These are phyloP conservation scores for Coffea canephora DNA, from an alignment of 257 asterid genomes.

Conservation along the genomic window DNA sequence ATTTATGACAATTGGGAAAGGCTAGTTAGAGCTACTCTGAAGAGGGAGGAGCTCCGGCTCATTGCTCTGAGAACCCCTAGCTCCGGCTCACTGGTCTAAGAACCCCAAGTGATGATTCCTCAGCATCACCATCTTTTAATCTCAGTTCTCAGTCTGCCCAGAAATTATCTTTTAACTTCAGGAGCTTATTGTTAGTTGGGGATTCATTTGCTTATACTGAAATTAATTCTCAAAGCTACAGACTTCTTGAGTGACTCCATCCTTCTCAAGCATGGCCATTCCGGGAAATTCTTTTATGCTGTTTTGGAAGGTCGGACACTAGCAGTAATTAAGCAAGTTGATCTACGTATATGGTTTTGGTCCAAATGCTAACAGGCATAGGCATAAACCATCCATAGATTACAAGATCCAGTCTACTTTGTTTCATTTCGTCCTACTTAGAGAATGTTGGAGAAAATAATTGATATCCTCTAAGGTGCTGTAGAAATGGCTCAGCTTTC, in stretches of 20 bases:
- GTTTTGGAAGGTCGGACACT: background rate
- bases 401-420: slow-evolving; percentile 41
- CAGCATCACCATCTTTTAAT: background rate
- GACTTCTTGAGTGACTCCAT: background rate
- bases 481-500: slow-evolving; percentile 52
- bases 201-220: background rate
- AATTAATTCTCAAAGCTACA: background rate
- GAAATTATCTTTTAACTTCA: background rate
- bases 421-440: slow-evolving; percentile 50
- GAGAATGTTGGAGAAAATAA: slow-evolving; percentile 42
- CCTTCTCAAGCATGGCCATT: background rate
- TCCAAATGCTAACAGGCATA: slow-evolving; percentile 67
- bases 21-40: slow-evolving; percentile 13
- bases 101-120: slow-evolving; percentile 13
- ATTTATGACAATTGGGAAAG: slow-evolving; percentile 14
- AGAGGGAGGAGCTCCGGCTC: background rate
- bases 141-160: background rate
- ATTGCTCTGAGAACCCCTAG: slow-evolving; percentile 5
- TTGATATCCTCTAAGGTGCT: slow-evolving; percentile 55
- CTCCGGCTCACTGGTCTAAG: background rate
- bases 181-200: background rate
- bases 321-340: background rate
- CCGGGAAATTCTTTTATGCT: background rate
- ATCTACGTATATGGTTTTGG: slow-evolving; percentile 57
- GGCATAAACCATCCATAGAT: slow-evolving; percentile 34